A percentile compares a stretch with the other conserved stretches of the same genome.
These are phyloP conservation scores for Dentipellis fragilis DNA, from an alignment of 768 basidiomycete species.

Conservation along the genomic window DNA sequence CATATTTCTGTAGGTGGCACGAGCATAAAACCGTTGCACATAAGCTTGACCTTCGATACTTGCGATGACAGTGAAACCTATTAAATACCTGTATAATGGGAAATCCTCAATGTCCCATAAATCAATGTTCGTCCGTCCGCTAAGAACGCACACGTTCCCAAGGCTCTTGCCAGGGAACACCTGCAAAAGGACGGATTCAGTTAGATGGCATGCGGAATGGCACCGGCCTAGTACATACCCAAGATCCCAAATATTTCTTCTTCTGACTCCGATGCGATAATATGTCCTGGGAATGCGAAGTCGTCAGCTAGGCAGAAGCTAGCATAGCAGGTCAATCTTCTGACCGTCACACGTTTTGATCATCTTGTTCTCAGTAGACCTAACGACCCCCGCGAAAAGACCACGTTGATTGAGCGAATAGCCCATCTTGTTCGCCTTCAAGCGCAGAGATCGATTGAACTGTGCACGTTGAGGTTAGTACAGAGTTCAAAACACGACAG, in stretches of 20 bases:
- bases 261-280: conserved; percentile 79
- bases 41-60: too few species aligned
- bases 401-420: conserved; percentile 87
- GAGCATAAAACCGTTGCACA: too few species aligned
- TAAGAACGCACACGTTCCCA: conserved; percentile 50
- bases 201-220: conserved; percentile 1
- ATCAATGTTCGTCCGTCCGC: too few species aligned
- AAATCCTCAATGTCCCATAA: too few species aligned
- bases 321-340: conserved; percentile 4
- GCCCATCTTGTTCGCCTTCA: conserved; percentile 73
- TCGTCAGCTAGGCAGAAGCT: not conserved
- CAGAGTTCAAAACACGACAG: conserved; percentile 1
- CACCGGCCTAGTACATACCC: conserved; percentile 21
- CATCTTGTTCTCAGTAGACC: conserved; percentile 53
- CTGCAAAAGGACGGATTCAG: conserved; percentile 16
- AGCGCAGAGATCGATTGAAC: conserved; percentile 86
- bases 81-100: too few species aligned
- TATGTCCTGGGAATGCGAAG: conserved; percentile 32
- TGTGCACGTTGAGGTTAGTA: conserved; percentile 18
- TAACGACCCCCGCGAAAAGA: conserved; percentile 59
- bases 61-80: too few species aligned
- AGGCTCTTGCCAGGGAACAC: conserved; percentile 77
- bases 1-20: too few species aligned
- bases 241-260: conserved; percentile 77
- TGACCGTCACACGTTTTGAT: conserved; percentile 54